Conservation (phyloP, 2,329 filamentous ascomycete genomes). For the Fusarium pseudograminearum region DNA sequence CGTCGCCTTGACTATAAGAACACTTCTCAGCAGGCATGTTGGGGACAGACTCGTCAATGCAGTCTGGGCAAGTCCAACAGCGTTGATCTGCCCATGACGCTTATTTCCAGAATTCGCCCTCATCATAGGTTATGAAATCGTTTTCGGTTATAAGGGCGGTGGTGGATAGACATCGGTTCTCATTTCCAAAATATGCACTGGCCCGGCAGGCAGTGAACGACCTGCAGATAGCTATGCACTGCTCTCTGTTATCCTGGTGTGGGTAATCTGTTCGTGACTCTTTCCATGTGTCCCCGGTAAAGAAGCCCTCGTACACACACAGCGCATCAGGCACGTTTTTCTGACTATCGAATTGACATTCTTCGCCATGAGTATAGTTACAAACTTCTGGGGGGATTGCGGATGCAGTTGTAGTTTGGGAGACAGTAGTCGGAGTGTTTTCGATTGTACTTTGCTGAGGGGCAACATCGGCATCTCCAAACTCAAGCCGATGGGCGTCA, state of each 20-base stretch:
- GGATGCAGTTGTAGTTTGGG: not conserved
- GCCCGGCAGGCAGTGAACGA: not conserved
- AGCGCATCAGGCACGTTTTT: not conserved
- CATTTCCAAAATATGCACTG: not conserved
- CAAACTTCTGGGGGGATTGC: not conserved
- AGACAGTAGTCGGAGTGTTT: not conserved
- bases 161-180: not conserved
- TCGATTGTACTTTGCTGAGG: not conserved
- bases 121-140: not conserved
- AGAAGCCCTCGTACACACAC: not conserved
- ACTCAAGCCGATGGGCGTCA: slow-evolving; percentile 9
- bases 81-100: too few relatives aligned
- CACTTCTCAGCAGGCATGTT: too few relatives aligned
- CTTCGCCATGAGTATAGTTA: not conserved
- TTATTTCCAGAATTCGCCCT: too few relatives aligned
- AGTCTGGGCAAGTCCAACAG: too few relatives aligned
- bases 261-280: not conserved
- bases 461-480: not conserved
- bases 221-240: not conserved
- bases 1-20: too few relatives aligned
- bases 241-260: not conserved
- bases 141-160: fast-evolving
- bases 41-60: too few relatives aligned
- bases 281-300: not conserved
- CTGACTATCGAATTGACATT: not conserved